Base-by-base conservation (phyloP, 176 grass and related monocot genomes). In the Paspalum notatum region DNA sequence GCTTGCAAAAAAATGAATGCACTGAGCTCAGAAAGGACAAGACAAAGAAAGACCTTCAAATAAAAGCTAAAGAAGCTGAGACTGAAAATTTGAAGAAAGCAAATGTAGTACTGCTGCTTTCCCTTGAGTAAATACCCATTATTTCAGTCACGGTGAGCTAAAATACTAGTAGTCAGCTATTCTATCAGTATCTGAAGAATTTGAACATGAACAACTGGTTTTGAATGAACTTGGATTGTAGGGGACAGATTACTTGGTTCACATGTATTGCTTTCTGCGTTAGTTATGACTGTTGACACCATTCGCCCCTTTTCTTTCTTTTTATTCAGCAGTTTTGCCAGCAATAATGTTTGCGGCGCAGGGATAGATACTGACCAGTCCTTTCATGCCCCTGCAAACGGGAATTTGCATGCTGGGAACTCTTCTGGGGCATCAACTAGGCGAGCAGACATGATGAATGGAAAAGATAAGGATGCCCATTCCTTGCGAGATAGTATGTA, bases 51-150 rank as follows among this genome's bases (percentile, higher is more conserved):
- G 88, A 98, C 32, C 32, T 73, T 45, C 83, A 98, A 85, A 87
- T 98, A 83, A 83, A 75, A 66, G 85, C 80, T 69, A 91, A 89
- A 91, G 95, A 94, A 77, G 78, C 15, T 12, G 95, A 94, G 26
- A 92, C 94, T 51, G 60, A 73, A 37, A 85, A 78, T 85, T 64
- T 98, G 54, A 92, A 78, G 72, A 91, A 77, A 71, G 74, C 77
- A 68, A 89, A 81, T 47, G 15, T 68, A 87, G 95, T 55, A 54
- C 45, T 37, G 5, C 56, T 67, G 8, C 15, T 43, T 78, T n/a
- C n/a, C n/a, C n/a, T n/a, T 93, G 52, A 74, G 20, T 61, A 77
- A 32, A 56, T 73, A 46, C 42, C 44, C 48, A 18, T 55, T 66
- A 59, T 46, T 82, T 51, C 46, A 25, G 26, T 52, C 20, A 57